phyloP scores from a whole-genome alignment of 2,329 filamentous ascomycete genomes.

The Sphaerulina musiva region DNA sequence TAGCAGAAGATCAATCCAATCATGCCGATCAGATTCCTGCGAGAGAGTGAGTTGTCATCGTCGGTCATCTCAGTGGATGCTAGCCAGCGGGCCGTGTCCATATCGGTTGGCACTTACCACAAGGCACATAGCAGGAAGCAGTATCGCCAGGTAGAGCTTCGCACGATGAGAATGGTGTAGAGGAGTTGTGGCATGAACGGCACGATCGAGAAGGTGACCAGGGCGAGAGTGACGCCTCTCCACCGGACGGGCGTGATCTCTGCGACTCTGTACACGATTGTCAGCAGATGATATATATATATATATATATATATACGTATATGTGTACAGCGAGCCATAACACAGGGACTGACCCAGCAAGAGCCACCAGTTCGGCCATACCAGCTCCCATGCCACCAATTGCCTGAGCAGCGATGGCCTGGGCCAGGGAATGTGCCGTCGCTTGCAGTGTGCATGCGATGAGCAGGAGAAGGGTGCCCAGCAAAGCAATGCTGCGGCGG shows the following conservation, averaged over 20 bases:
- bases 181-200: conserved; percentile 57
- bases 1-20: conserved; percentile 48
- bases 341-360: conserved; percentile 17
- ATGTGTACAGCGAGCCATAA: not conserved
- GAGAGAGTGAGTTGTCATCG: too few relatives aligned
- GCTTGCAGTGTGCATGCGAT: conserved; percentile 17
- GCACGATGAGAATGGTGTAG: conserved; percentile 52
- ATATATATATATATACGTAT: not conserved
- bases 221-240: conserved; percentile 23
- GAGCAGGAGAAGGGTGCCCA: conserved; percentile 18
- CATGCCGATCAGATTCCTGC: conserved; percentile 44
- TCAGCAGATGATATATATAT: not conserved
- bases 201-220: conserved; percentile 54
- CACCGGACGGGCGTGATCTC: conserved; percentile 22
- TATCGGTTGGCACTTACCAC: conserved; percentile 29
- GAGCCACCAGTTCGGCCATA: conserved; percentile 20
- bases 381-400: conserved; percentile 22
- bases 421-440: conserved; percentile 15
- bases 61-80: too few relatives aligned
- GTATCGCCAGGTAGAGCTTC: conserved; percentile 47
- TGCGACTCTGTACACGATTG: conserved; percentile 13
- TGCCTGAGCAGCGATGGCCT: conserved; percentile 19
- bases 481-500: conserved; percentile 17
- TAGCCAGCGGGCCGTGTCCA: too few relatives aligned
- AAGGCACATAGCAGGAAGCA: conserved; percentile 48